Evolutionary conservation across 1,284 basidiomycete genomes (phyloP).

Genomic region (Boletus semigastroideus): DNA sequence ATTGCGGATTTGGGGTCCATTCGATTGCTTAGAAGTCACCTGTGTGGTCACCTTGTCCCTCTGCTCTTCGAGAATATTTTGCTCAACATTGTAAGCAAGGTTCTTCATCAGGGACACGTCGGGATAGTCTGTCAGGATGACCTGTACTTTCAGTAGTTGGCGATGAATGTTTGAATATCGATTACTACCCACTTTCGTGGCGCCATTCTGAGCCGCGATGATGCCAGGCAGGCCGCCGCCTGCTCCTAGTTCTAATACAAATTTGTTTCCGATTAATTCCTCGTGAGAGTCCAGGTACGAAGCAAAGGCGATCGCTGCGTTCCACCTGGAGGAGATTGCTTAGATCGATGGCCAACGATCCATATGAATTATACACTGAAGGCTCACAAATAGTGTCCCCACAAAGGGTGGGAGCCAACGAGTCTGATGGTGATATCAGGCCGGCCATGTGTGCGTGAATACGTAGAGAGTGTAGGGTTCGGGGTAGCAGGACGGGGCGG

Average conservation of each 20-base stretch:
- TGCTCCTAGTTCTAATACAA: constrained; percentile 89
- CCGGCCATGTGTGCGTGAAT: constrained; percentile 37
- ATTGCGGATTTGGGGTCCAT: neutral
- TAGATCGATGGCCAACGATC: neutral
- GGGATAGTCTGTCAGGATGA: constrained; percentile 91
- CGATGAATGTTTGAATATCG: neutral
- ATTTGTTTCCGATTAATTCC: constrained; percentile 42
- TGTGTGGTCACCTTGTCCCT: constrained; percentile 43
- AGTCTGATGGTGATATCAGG: constrained; percentile 63
- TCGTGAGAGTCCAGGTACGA: constrained; percentile 66
- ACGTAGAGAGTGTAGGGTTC: constrained; percentile 50
- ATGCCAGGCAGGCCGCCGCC: constrained; percentile 89
- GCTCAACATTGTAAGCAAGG: constrained; percentile 65
- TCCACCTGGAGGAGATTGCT: constrained; percentile 64
- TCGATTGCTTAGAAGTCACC: constrained; percentile 37
- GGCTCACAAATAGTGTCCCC: constrained; percentile 85
- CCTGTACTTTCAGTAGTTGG: constrained; percentile 41
- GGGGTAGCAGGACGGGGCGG: constrained; percentile 59
- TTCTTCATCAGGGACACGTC: constrained; percentile 81
- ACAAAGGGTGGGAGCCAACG: constrained; percentile 86
- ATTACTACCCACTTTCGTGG: constrained; percentile 45
- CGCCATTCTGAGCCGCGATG: constrained; percentile 68
- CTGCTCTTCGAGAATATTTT: constrained; percentile 48
- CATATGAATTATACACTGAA: neutral
- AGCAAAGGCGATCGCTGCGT: constrained; percentile 76